Evolutionary conservation across 768 basidiomycete genomes (phyloP).

Genomic region (Kwoniella dendrophila): DNA sequence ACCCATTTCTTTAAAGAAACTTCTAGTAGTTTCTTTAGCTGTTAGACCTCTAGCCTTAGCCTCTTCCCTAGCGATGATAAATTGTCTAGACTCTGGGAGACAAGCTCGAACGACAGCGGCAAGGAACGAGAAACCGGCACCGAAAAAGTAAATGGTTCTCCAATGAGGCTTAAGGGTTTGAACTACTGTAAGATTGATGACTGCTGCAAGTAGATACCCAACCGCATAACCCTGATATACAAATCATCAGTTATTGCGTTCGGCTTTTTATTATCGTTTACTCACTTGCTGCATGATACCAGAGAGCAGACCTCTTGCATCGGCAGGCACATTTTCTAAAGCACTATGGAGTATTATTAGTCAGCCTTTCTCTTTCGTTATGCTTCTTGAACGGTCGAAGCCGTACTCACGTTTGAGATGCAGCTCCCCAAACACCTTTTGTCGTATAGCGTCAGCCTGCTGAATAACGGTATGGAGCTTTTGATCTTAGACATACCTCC

Average conservation of each 20-base stretch:
- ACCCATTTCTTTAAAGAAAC: slow-evolving; percentile 73
- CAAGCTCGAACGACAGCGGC: slow-evolving; percentile 68
- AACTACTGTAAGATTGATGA: slow-evolving; percentile 69
- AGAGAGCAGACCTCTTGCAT: slow-evolving; percentile 78
- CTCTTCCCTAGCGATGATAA: slow-evolving; percentile 63
- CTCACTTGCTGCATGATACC: slow-evolving; percentile 74
- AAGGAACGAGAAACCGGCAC: slow-evolving; percentile 68
- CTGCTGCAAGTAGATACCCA: slow-evolving; percentile 81
- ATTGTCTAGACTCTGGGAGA: slow-evolving; percentile 77
- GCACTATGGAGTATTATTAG: slow-evolving; percentile 59
- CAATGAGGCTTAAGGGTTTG: slow-evolving; percentile 59
- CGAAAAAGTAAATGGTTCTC: slow-evolving; percentile 82
- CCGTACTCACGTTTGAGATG: slow-evolving; percentile 57
- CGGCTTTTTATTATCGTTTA: background rate
- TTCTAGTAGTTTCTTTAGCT: slow-evolving; percentile 63
- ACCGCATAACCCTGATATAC: slow-evolving; percentile 56
- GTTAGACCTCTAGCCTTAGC: slow-evolving; percentile 60
- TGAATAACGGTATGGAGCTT: background rate
- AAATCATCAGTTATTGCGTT: background rate
- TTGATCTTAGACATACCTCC: slow-evolving; percentile 26
- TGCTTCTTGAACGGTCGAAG: background rate
- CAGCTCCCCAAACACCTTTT: slow-evolving; percentile 74
- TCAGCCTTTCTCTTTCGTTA: background rate
- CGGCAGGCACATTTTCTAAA: slow-evolving; percentile 85
- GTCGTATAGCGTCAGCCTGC: background rate